phyloP scores from a whole-genome alignment of 1,139 yeast genomes.

The Pichia terricola region DNA sequence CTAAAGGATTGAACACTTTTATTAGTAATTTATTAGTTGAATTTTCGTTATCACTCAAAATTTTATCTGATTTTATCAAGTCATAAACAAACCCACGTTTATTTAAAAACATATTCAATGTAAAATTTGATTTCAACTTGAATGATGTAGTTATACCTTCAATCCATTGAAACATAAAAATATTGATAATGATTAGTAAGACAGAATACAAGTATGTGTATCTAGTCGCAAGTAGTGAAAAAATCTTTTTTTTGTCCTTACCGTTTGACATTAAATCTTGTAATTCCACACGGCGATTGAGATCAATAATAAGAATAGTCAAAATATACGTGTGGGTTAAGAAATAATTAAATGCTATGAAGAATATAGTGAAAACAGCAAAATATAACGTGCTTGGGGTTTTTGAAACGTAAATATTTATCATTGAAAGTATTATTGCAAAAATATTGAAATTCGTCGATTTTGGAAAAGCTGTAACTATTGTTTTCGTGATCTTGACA shows the following conservation, averaged over 20 bases:
- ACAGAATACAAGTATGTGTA: background rate
- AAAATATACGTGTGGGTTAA: constrained; percentile 56
- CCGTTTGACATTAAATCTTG: constrained; percentile 34
- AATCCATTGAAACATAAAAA: background rate
- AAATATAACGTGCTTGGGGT: constrained; percentile 19
- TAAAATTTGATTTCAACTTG: background rate
- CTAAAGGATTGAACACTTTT: constrained; percentile 4
- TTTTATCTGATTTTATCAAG: constrained; percentile 5
- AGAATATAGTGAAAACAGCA: constrained; percentile 21
- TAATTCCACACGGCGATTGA: constrained; percentile 46
- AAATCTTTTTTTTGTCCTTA: background rate
- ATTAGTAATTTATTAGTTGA: background rate
- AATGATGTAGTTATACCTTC: background rate
- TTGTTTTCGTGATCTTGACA: constrained; percentile 1
- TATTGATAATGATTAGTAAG: background rate
- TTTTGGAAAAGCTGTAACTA: constrained; percentile 1
- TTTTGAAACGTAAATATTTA: constrained; percentile 21
- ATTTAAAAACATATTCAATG: constrained; percentile 21
- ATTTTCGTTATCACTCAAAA: no score
- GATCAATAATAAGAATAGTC: constrained; percentile 58
- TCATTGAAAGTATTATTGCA: constrained; percentile 8
- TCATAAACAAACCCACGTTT: constrained; percentile 23
- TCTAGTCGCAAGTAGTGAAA: background rate
- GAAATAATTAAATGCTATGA: constrained; percentile 42
- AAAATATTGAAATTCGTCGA: constrained; percentile 2